Evolutionary conservation across 306 rosid genomes (phyloP).

Genomic region (Trifolium fragiferum): DNA sequence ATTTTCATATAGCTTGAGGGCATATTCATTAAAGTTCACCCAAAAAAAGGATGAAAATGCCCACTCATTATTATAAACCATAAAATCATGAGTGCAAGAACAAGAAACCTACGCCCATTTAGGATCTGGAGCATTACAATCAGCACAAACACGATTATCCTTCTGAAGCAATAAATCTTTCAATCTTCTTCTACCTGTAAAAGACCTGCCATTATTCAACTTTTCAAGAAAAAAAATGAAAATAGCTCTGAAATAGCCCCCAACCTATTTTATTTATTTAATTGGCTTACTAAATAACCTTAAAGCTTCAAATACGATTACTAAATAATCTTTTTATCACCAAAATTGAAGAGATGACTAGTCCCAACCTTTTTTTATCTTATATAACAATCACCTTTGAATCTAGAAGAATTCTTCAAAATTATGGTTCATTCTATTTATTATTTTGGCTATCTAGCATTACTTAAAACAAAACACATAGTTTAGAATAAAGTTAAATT

Average conservation of each 20-base stretch:
- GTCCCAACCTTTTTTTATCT: conserved; percentile 17
- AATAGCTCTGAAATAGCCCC: conserved; percentile 7
- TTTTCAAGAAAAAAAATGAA: conserved; percentile 38
- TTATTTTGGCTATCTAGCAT: conserved; percentile 14
- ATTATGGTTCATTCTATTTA: conserved; percentile 3
- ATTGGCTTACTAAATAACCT: conserved; percentile 23
- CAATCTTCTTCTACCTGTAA: conserved; percentile 80
- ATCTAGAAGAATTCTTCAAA: conserved; percentile 29
- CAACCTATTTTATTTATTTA: not conserved
- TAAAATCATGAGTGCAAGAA: conserved; percentile 5
- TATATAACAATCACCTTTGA: conserved; percentile 17
- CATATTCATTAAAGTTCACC: conserved; percentile 36
- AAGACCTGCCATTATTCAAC: conserved; percentile 44
- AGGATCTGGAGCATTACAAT: conserved; percentile 93
- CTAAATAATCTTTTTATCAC: no score
- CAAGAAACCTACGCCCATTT: conserved; percentile 93
- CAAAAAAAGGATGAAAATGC: conserved; percentile 13
- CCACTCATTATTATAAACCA: conserved; percentile 20
- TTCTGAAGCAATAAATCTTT: conserved; percentile 71
- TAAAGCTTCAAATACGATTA: conserved; percentile 25
- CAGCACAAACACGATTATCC: conserved; percentile 89
- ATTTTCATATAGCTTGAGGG: conserved; percentile 32
- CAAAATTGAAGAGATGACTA: not conserved
- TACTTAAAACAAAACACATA: conserved; percentile 6
- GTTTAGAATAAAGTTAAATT: conserved; percentile 15